Base-by-base conservation (phyloP, 2,329 filamentous ascomycete genomes). In the Sporothrix luriei region DNA sequence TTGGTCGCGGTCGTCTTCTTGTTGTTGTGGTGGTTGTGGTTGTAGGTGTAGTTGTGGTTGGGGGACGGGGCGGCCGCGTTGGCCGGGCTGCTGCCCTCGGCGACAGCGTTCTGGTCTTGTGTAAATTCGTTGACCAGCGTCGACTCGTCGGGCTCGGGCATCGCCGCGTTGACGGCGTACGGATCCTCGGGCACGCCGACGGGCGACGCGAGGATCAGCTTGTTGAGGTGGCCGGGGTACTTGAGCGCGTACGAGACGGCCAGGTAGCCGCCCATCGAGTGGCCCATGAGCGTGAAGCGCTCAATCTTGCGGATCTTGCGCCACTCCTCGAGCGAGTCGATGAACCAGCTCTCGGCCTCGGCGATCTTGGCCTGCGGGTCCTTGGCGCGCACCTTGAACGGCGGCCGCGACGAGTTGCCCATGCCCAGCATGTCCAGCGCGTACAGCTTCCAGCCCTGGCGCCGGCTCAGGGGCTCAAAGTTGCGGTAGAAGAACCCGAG, bases 401-500 rank as follows among this genome's bases (percentile, higher is more conserved):
- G 81, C 1, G 95, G 94, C 5, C 94, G 85, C 33, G 88, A 90
- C 70, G 92, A 96, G 76, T 96, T 90, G 70, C 94, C 94, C 92
- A 97, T 97, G 70, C 94, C 94, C 19, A 97, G 84, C 85, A 98
- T 88, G 76, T 99, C 94, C n/a, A 99, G 83, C 0, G 94, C 93
- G 77, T 95, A 98, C 21, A 99, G 81, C 76, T 92, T 94, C 89
- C 95, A 96, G 38, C 94, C 93, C 38, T 85, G 83, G 0, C 88
- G 82, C 21, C 94, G 88, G 59, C 90, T 94, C 46, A 99, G 81
- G 6, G 90, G 88, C 79, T 99, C 95, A 71, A 97, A 97, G 78
- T 99, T 99, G 81, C 95, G 94, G 84, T 97, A 99, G 84, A 97
- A 99, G 81, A 99, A 98, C 26, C 94, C 95, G 0, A 99, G 85